A percentile compares a stretch with the other conserved stretches of the same genome.
Conservation (phyloP, 257 asterid genomes). For the Petunia axillaris region DNA sequence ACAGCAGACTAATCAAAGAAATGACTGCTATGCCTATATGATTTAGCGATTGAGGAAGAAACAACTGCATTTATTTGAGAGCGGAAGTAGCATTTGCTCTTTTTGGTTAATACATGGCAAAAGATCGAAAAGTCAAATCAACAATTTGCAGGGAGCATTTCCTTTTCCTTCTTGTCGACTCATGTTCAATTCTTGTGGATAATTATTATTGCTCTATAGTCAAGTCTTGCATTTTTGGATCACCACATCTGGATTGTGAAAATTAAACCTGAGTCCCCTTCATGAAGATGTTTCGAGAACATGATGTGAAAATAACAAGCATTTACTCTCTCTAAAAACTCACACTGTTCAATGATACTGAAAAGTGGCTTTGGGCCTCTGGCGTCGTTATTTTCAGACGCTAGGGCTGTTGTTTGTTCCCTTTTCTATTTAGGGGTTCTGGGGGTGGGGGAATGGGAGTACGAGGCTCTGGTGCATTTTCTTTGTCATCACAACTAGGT, state of each 20-base stretch:
- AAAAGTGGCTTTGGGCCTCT: background rate
- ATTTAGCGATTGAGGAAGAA: slow-evolving; percentile 11
- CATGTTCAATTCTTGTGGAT: background rate
- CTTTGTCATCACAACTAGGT: background rate
- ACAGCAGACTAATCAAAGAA: slow-evolving; percentile 2
- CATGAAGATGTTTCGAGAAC: slow-evolving; percentile 9
- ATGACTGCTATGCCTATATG: slow-evolving; percentile 7
- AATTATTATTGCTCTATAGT: background rate
- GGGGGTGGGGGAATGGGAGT: no score
- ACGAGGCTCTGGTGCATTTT: slow-evolving; percentile 7
- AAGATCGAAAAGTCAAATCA: background rate
- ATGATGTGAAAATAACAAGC: background rate
- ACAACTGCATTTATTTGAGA: slow-evolving; percentile 12
- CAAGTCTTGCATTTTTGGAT: background rate
- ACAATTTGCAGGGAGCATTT: background rate
- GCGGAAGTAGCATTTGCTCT: background rate
- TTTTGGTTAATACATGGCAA: slow-evolving; percentile 18
- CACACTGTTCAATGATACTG: background rate
- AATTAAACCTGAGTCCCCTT: background rate
- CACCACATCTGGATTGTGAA: slow-evolving; percentile 7
- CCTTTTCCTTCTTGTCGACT: background rate
- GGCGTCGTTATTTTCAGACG: background rate
- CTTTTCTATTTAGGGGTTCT: background rate
- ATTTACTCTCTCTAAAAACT: background rate
- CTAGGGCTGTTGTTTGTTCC: background rate